Evolutionary conservation across 202 grass and related monocot genomes (phyloP).

Genomic region (Zoysia matrella): DNA sequence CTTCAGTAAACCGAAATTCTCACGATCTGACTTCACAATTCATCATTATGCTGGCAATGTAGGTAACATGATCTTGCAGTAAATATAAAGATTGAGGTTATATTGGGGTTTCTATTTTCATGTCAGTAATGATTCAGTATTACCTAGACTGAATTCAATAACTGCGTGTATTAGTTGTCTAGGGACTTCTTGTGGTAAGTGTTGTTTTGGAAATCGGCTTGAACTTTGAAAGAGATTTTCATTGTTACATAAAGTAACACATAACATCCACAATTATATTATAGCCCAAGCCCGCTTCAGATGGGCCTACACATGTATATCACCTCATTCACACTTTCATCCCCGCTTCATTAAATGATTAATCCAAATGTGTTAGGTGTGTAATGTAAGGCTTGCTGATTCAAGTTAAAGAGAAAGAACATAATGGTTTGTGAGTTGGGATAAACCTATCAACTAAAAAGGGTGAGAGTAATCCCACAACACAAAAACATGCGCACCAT

Average conservation of each 20-base stretch:
- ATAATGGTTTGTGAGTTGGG: not conserved
- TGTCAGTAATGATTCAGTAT: not conserved
- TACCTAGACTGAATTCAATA: not conserved
- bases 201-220: not conserved
- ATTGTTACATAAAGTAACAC: not conserved
- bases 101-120: not conserved
- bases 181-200: conserved; percentile 6
- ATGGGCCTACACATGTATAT: not conserved
- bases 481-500: not conserved
- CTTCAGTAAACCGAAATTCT: conserved; percentile 93
- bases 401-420: not conserved
- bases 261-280: not conserved
- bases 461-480: not conserved
- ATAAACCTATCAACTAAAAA: not conserved
- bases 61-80: conserved; percentile 55
- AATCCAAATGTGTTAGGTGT: not conserved
- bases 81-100: not conserved
- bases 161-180: not conserved
- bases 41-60: conserved; percentile 99
- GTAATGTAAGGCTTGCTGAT: not conserved
- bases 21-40: conserved; percentile 84
- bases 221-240: not conserved
- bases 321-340: not conserved
- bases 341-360: not conserved
- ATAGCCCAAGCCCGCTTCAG: not conserved